Base-by-base conservation (phyloP, 1,284 basidiomycete genomes). In the Malassezia cuniculi region DNA sequence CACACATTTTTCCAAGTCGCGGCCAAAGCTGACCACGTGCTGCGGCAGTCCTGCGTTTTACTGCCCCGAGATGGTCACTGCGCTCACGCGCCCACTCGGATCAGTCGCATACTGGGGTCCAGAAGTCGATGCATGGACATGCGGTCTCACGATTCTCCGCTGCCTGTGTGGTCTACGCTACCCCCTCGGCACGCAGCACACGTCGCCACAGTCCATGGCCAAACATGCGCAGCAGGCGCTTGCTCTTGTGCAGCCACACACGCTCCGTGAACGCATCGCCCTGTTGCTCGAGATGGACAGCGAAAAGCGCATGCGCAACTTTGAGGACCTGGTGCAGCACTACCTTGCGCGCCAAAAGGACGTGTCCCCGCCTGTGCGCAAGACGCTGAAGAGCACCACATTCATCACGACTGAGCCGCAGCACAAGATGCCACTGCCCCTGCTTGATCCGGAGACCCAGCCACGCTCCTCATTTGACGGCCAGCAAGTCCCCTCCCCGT, bases 41-140 rank as follows among this genome's bases (percentile, higher is more conserved):
- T 76, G 75, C 43, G 74, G 74, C 5, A 69, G 66, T 36, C 71
- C 72, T 1, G 71, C 72, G 0, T 74, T 72, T 50, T 71, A 73
- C 44, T 71, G 70, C 27, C 75, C 74, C 1, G 75, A 76, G 48
- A 72, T 75, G 28, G 72, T 74, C 31, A 66, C 68, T 4, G 71
- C 72, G 1, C 65, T 75, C 11, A 65, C 70, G 30, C 70, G 70
- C 27, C 69, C 71, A 6, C 69, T 71, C 3, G 73, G 73, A 4
- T 66, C 64, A 3, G 67, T 73, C n/a, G 66, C 68, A 4, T 55
- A 61, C 39, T 52, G 57, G 66, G 73, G 73, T 0, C 74, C 74
- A 22, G 74, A 76, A 41, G 68, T 76, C 32, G 75, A 76, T 52
- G 72, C 74, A 36, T 76, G 75, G 75, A 75, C 73, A 27, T 70